Conservation (phyloP, 139 green algal genomes). For the Chlorella sorokiniana region DNA sequence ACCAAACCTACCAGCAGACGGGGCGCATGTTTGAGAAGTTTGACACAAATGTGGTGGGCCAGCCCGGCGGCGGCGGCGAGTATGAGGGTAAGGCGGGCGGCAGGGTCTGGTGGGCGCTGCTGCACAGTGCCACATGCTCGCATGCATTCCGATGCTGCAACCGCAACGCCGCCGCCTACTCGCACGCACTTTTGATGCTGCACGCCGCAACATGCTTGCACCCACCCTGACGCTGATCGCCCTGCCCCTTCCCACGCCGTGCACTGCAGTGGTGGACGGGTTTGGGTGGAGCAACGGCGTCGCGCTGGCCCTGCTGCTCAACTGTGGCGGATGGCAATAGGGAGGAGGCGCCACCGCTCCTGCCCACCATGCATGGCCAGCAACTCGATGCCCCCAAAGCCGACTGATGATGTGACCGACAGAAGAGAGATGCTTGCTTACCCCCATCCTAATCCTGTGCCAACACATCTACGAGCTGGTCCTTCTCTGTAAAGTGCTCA, state of each 20-base stretch:
- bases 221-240: background rate
- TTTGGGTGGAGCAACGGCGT: constrained; percentile 92
- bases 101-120: background rate
- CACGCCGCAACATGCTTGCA: no score
- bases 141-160: no score
- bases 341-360: no score
- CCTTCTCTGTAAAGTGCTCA: no score
- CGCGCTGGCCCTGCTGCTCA: constrained; percentile 11
- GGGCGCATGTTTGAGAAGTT: constrained; percentile 81
- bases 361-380: no score
- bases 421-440: no score
- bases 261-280: constrained; percentile 54
- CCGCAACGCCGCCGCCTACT: no score
- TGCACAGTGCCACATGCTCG: background rate
- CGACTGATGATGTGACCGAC: no score
- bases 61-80: constrained; percentile 49
- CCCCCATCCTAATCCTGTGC: no score
- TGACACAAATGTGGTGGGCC: constrained; percentile 43
- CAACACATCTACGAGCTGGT: no score
- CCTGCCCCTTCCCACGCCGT: background rate
- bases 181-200: no score
- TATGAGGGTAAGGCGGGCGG: constrained; percentile 29
- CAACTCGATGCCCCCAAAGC: no score
- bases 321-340: background rate
- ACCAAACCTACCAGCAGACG: constrained; percentile 7